Evolutionary conservation across 1,139 yeast genomes (phyloP), one percentile per base, ranked within the genome.

Genomic region (Saccharomyces hybrid): DNA sequence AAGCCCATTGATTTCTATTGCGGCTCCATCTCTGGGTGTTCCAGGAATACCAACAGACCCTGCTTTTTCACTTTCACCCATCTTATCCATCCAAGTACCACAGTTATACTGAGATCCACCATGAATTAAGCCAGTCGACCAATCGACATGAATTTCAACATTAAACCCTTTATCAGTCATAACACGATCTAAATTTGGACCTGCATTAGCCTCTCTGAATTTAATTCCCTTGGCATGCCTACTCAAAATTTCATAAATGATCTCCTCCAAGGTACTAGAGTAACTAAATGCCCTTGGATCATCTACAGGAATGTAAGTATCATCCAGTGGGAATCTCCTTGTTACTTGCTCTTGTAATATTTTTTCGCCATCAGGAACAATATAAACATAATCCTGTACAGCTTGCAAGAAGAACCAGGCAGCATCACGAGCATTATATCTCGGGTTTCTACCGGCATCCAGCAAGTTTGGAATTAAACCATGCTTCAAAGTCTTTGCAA

Each of bases 81-180:
- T 93, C 73, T 93, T 93, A 72, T 93, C 99, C 97, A 91, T 93
- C 99, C 99, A 93, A 0, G 99, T 93, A 25, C 99, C 99, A 74
- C 99, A 93, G 66, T 93, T 93, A 69, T 73, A 81, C 68, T 87
- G 96, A 53, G 88, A 88, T 1, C 99, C 99, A 49, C 99, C 99
- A 70, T 83, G 87, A 5, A 91, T 76, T 49, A 93, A 73, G 0
- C 99, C 99, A 27, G 87, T 90, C 0, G 74, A 66, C 98, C 98
- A 93, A 68, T 93, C 97, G 56, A 91, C 90, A 55, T 73, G 67
- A 1, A 89, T 81, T 59, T 82, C 79, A 47, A 91, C 95, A 67
- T 93, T 85, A 74, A 93, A 93, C 0, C 99, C 99, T 64, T 87
- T 88, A 68, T 85, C 93, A 52, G 75, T 81, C 99, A 93, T 93